Percentiles rank a stretch among this genome's conserved stretches.
These are phyloP conservation scores for Aspergillus sclerotioniger DNA, from an alignment of 495 filamentous ascomycete genomes.

Conservation along the genomic window DNA sequence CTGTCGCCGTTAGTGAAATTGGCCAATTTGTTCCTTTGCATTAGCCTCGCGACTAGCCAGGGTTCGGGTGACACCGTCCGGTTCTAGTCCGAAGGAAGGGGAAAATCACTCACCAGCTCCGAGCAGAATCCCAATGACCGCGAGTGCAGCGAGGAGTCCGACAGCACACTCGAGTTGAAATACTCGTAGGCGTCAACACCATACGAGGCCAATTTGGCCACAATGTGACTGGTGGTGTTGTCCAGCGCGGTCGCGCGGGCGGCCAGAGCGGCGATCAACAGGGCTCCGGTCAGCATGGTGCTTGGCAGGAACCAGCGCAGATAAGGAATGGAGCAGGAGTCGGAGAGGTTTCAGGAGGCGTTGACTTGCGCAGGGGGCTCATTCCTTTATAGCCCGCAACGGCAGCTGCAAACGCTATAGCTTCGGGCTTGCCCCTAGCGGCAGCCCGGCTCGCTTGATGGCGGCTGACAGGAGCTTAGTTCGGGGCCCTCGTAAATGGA, in stretches of 20 bases:
- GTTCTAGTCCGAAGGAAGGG: neutral
- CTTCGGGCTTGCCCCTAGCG: neutral
- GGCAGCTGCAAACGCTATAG: neutral
- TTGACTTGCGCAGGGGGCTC: neutral
- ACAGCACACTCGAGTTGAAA: neutral
- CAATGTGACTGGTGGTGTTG: neutral
- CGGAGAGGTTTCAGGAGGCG: neutral
- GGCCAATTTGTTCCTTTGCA: neutral
- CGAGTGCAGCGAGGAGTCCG: neutral
- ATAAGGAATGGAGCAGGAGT: neutral
- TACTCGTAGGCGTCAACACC: neutral
- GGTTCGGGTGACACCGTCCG: neutral
- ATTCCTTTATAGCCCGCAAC: neutral
- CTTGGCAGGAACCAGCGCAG: neutral
- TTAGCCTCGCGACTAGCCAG: neutral
- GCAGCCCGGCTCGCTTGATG: neutral
- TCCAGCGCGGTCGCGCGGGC: neutral
- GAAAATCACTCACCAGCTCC: neutral
- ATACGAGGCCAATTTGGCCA: neutral
- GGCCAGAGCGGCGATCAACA: neutral
- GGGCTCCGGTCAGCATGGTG: neutral
- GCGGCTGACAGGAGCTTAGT: neutral
- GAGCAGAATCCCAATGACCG: conserved; percentile 1
- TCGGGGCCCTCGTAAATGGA: no score
- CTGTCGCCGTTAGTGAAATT: neutral